Evolutionary conservation across 208 protist species (phyloP), one percentile per base, ranked within the genome.

Genomic region (Wallacemonas sp.): DNA sequence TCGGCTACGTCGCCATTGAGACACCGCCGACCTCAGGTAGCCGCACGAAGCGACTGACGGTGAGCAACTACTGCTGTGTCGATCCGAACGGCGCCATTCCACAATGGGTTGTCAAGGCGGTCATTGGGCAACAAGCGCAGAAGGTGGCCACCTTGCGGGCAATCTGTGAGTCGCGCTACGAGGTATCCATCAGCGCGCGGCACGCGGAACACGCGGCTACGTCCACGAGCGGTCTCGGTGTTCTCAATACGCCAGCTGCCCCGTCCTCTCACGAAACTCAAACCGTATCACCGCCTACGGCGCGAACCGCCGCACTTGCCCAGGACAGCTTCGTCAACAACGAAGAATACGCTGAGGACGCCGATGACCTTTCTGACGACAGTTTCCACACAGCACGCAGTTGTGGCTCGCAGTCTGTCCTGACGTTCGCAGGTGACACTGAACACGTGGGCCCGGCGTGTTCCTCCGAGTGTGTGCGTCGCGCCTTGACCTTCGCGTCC

Each of bases 31-130:
- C 36, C 26, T 6, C 21, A 34, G 17, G 32, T 24, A 48, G 36
- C 37, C n/a, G 52, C 24, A 38, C 26, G 9, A 5, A 17, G 17
- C 13, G 21, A 0, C 13, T 63, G 12, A 44, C 0, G 0, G 74
- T 85, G 22, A 66, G 29, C 0, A 78, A 82, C 61, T 75, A 73
- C 36, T 76, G 66, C 68, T 85, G 79, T 37, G 79, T 82, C 0
- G 76, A 85, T 30, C 68, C 79, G 22, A 68, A 61, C 39, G 79
- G 79, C 19, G 62, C 50, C n/a, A 54, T 85, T n/a, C 75, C 79
- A 21, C 75, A 73, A 29, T 85, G 79, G 79, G 19, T 81, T 6
- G 59, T 71, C 1, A 52, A 62, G 0, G 65, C 79, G 0, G 76
- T 71, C 1, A 52, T 73, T 44, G 58, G 54, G 2, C 41, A 73